A percentile compares a stretch with the other conserved stretches of the same genome.
Evolutionary conservation across 1,139 yeast species (phyloP).

Genomic region (Kurtzmaniella quercitrusa): DNA sequence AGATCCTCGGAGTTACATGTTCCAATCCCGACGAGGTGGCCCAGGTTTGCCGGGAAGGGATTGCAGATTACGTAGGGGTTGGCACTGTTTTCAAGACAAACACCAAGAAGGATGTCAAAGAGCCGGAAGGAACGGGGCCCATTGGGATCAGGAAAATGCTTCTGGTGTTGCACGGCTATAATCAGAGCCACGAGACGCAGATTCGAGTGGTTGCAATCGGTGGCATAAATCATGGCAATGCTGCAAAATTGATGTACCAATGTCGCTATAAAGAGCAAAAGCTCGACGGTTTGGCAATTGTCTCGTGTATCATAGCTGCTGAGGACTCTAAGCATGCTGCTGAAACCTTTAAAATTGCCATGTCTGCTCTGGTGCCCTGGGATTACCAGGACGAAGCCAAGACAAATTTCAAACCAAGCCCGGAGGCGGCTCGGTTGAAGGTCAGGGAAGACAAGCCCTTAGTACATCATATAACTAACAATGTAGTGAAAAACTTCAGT

Average conservation of each 20-base stretch:
- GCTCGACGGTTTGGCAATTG: conserved; percentile 81
- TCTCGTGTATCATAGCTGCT: conserved; percentile 79
- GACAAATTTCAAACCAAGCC: background rate
- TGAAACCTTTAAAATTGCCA: conserved; percentile 15
- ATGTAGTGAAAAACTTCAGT: conserved; percentile 83
- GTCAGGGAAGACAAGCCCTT: conserved; percentile 41
- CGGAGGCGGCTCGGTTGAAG: background rate
- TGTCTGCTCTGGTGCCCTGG: background rate
- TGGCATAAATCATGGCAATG: conserved; percentile 70
- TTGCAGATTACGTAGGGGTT: conserved; percentile 80
- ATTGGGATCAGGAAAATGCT: conserved; percentile 59
- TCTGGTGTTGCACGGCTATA: conserved; percentile 37
- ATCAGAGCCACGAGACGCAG: conserved; percentile 18
- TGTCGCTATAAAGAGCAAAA: conserved; percentile 43
- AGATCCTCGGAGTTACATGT: conserved; percentile 79
- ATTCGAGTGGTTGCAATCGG: conserved; percentile 77
- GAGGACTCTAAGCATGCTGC: conserved; percentile 56
- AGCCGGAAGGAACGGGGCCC: conserved; percentile 53
- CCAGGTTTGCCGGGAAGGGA: conserved; percentile 46
- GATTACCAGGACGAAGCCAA: background rate
- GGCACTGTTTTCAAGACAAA: conserved; percentile 77
- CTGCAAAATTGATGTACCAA: conserved; percentile 50
- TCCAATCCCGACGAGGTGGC: conserved; percentile 55
- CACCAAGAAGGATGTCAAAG: conserved; percentile 56
- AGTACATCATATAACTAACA: conserved; percentile 85